phyloP scores from a whole-genome alignment of 805 yeast species.

The Ogataea ganodermae region DNA sequence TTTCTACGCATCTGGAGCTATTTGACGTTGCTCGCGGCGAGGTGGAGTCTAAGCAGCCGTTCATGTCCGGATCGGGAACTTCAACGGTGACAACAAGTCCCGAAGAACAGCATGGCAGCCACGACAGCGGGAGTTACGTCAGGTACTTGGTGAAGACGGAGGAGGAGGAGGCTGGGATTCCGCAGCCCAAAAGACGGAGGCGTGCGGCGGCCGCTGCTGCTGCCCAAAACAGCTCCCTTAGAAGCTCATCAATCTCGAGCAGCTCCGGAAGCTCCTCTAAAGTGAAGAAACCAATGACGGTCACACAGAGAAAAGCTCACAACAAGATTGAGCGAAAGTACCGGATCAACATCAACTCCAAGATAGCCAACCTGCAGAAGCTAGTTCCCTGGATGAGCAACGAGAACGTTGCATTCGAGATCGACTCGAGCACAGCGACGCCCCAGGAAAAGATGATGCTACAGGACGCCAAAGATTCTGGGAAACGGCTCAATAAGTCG shows the following conservation, averaged over 20 bases:
- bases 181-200: conserved; percentile 1
- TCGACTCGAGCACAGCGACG: conserved; percentile 37
- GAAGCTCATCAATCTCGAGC: neutral
- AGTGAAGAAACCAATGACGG: conserved; percentile 33
- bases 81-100: conserved; percentile 17
- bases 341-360: conserved; percentile 70
- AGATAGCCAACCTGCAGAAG: conserved; percentile 65
- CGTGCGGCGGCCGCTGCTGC: neutral
- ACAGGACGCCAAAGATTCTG: conserved; percentile 15
- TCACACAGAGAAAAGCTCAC: conserved; percentile 64
- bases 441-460: conserved; percentile 10
- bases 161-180: neutral
- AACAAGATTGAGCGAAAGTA: conserved; percentile 72
- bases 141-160: neutral
- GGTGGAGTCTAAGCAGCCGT: conserved; percentile 3
- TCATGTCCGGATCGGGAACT: neutral
- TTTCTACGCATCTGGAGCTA: conserved; percentile 9
- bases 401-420: conserved; percentile 64
- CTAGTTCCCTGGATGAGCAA: conserved; percentile 68
- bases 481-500: conserved; percentile 59
- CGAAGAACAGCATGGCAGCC: conserved; percentile 5
- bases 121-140: neutral
- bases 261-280: conserved; percentile 5
- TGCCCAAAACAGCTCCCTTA: neutral
- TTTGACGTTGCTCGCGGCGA: conserved; percentile 14